Evolutionary conservation across 495 filamentous ascomycete genomes (phyloP).

Genomic region (Chaetomium cochliodes): DNA sequence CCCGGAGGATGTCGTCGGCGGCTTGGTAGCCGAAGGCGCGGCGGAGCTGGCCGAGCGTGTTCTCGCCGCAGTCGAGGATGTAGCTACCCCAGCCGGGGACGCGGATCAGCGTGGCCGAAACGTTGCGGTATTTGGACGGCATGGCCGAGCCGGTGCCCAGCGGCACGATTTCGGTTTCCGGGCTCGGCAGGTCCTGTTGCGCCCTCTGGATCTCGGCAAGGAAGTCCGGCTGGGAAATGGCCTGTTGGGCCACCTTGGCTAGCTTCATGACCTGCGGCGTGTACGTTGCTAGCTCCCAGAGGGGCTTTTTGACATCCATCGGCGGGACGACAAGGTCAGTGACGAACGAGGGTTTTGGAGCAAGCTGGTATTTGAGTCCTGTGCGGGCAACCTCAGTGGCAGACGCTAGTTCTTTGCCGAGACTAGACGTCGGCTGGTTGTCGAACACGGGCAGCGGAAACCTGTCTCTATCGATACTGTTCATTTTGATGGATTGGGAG

Average conservation of each 20-base stretch:
- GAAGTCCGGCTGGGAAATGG: constrained; percentile 43
- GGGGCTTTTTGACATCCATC: constrained; percentile 51
- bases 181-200: constrained; percentile 59
- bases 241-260: constrained; percentile 47
- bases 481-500: constrained; percentile 60
- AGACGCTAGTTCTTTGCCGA: constrained; percentile 17
- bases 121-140: constrained; percentile 93
- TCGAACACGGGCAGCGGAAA: constrained; percentile 67
- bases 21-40: constrained; percentile 65
- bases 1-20: constrained; percentile 65
- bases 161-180: constrained; percentile 76
- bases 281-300: constrained; percentile 40
- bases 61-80: constrained; percentile 88
- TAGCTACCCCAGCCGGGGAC: constrained; percentile 83
- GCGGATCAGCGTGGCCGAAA: constrained; percentile 79
- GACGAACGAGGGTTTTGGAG: constrained; percentile 60
- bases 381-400: constrained; percentile 30
- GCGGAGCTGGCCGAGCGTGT: constrained; percentile 85
- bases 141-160: constrained; percentile 87
- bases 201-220: constrained; percentile 39
- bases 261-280: constrained; percentile 50
- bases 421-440: constrained; percentile 31
- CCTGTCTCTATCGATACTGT: constrained; percentile 64
- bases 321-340: constrained; percentile 47
- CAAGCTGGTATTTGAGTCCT: constrained; percentile 58